These are phyloP conservation scores for Marchantia polymorpha DNA, from an alignment of 225 moss, liverwort and hornwort genomes.

Conservation along the genomic window DNA sequence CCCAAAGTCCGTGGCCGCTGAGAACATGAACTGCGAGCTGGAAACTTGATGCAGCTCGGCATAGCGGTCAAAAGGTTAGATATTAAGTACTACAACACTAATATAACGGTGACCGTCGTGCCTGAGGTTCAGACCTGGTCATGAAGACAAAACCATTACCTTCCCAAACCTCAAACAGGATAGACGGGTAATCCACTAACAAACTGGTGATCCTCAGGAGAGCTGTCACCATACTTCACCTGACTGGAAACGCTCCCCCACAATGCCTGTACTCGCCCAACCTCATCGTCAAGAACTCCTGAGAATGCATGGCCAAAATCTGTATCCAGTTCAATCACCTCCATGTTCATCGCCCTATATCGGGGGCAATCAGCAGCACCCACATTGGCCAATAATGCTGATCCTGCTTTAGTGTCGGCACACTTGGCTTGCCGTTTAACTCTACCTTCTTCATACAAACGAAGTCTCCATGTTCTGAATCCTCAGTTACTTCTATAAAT, in stretches of 20 bases:
- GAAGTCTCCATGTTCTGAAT: slow-evolving; percentile 70
- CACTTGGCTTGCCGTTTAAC: slow-evolving; percentile 78
- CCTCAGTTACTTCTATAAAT: slow-evolving; percentile 68
- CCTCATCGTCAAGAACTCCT: slow-evolving; percentile 76
- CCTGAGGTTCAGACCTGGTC: no score
- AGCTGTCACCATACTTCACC: slow-evolving; percentile 59
- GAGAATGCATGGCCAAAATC: slow-evolving; percentile 82
- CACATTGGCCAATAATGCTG: slow-evolving; percentile 91
- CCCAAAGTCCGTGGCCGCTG: no score
- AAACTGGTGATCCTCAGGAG: slow-evolving; percentile 81
- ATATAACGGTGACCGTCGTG: no score
- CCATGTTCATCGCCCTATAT: slow-evolving; percentile 92
- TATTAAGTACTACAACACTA: no score
- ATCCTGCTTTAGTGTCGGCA: slow-evolving; percentile 84
- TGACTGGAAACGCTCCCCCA: slow-evolving; percentile 91
- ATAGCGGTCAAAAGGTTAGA: no score
- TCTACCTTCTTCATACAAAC: slow-evolving; percentile 81
- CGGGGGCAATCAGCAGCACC: slow-evolving; percentile 76
- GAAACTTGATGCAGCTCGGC: no score
- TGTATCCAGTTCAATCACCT: slow-evolving; percentile 80
- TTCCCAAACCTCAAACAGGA: slow-evolving; percentile 64
- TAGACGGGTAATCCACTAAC: slow-evolving; percentile 74
- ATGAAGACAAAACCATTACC: no score
- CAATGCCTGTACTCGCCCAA: slow-evolving; percentile 70
- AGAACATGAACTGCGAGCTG: no score